Evolutionary conservation across 2,329 filamentous ascomycete genomes (phyloP), one percentile per base, ranked within the genome.

Genomic region (Colletotrichum lindemuthianum): DNA sequence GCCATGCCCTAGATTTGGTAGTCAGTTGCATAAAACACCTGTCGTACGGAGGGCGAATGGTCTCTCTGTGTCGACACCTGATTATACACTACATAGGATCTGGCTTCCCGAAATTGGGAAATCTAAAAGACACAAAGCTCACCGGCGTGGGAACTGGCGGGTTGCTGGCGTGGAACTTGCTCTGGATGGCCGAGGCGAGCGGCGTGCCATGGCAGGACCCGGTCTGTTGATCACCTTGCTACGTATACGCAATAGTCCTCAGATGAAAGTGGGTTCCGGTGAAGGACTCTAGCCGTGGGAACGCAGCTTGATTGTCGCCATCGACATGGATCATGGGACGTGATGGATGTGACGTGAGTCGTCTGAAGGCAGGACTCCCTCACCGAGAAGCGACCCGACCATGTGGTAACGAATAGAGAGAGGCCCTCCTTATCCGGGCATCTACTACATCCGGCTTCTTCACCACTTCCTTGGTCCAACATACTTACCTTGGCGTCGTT

Each of bases 361-460:
- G 59, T 45, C 54, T 39, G 24, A 60, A 63, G 71, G 67, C 60
- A 60, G 63, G 12, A 9, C 16, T 34, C 34, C 59, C 67, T 71
- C 72, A 70, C 70, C 67, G 67, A 66, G 68, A 69, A 24, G 43
- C 36, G 63, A 70, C 69, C 63, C 63, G 60, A 34, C 41, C 15
- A 39, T n/a, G 59, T 33, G 63, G 63, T 66, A 66, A 50, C 63
- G 63, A 64, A 41, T 57, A 33, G 66, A 60, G 44, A 57, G 65
- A 61, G 66, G 68, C 70, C 68, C 70, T 71, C 67, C 65, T 68
- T 68, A 43, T 45, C 15, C 58, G 41, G 44, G 24, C 24, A 24
- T 24, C 24, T 24, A 24, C 24, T 24, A 24, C 24, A 24, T 4
- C 24, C 24, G 24, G 24, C 24, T 24, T 24, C 24, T 24, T 24